Evolutionary conservation across 2,329 filamentous ascomycete species (phyloP), one percentile per base, ranked within the genome.

Genomic region (Diaporthe australafricana): DNA sequence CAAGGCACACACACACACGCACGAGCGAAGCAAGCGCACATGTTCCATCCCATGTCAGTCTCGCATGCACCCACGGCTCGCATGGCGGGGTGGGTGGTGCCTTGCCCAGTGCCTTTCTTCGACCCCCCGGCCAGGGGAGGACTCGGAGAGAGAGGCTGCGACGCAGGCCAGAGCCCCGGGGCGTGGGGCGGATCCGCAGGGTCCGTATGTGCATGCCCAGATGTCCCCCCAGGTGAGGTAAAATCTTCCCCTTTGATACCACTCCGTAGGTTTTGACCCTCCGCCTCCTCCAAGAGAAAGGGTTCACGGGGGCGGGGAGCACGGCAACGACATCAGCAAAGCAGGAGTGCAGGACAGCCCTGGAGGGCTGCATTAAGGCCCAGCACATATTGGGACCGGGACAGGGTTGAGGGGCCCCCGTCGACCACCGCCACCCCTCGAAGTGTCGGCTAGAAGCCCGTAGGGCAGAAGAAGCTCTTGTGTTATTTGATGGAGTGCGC

Each of bases 401-500:
- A 25, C 22, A 22, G 40, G 40, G 25, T 47, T 14, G 12, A 20
- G 12, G 53, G 53, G 53, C 2, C 32, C 32, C 30, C 5, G 5
- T 16, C 38, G 5, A 14, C 27, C 42, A 5, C 38, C 11, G 6
- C 38, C 38, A 5, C 38, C 38, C 38, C 14, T 40, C 38, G n/a
- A n/a, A n/a, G n/a, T n/a, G 6, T 40, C 11, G 57, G 57, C 57
- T 32, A 25, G 57, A 63, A 63, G 57, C 27, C 57, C 57, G 57
- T 63, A 63, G 57, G 57, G 57, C 57, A 47, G 57, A 63, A 27
- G 40, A 63, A 62, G 57, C 57, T 62, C 25, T 62, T 62, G 57
- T 32, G 45, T 47, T 27, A 20, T 35, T 9, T 35, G 32, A 9
- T 35, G 32, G 55, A 17, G n/a, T 32, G 22, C 35, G 56, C 38